phyloP scores from a whole-genome alignment of 1,284 basidiomycete genomes.

The Erythrobasidium hasegawianum region DNA sequence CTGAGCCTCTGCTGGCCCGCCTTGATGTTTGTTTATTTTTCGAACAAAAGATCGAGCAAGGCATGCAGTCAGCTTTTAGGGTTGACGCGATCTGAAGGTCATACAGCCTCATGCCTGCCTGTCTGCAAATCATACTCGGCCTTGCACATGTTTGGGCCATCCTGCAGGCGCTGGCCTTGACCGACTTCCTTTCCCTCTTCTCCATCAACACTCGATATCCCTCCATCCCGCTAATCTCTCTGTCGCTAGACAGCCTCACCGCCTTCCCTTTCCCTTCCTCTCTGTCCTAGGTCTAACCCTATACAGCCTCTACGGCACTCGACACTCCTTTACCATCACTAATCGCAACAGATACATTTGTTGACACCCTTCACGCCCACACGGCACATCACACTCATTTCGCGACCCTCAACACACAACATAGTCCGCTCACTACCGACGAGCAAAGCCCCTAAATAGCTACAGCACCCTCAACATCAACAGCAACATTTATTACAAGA shows the following conservation, averaged over 20 bases:
- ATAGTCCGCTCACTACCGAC: slow-evolving; percentile 26
- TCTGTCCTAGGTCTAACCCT: slow-evolving; percentile 6
- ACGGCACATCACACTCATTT: slow-evolving; percentile 28
- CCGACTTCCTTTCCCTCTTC: slow-evolving; percentile 6
- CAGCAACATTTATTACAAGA: not conserved
- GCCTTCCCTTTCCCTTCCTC: slow-evolving; percentile 10
- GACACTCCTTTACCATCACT: slow-evolving; percentile 22
- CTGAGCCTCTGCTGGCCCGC: no score
- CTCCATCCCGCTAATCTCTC: slow-evolving; percentile 2
- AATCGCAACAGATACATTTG: not conserved
- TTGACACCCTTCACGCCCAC: not conserved
- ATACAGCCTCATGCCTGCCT: not conserved
- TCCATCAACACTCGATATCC: not conserved
- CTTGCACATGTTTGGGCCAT: not conserved
- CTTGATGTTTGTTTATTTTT: no score
- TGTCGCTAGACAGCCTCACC: slow-evolving; percentile 5
- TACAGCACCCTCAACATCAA: not conserved
- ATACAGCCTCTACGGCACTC: slow-evolving; percentile 34
- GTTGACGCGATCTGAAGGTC: no score
- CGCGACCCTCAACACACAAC: slow-evolving; percentile 6
- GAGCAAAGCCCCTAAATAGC: not conserved
- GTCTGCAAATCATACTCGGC: not conserved
- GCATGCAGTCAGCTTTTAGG: no score
- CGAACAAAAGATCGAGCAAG: no score
- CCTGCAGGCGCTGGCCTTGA: slow-evolving; percentile 3